Base-by-base conservation (phyloP, 1,139 yeast genomes). In the Candida sanyaensis region DNA sequence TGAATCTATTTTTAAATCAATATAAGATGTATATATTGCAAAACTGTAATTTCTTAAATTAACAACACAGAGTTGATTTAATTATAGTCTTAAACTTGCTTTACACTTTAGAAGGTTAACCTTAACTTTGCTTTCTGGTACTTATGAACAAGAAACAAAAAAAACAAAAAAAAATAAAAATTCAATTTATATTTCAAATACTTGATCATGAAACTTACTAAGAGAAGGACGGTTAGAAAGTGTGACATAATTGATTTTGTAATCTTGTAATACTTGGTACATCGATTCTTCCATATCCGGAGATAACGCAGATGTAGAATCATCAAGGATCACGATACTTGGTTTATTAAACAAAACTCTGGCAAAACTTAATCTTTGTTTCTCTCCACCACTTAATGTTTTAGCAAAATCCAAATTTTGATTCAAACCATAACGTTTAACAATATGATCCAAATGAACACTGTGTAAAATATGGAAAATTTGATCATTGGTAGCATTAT, bases 331-430 rank as follows among this genome's bases (percentile, higher is more conserved):
- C 2, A 92, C 93, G 66, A 88, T 88, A 62, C 80, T 79, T 40
- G 97, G 97, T 47, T 79, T 78, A 65, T 88, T 88, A 70, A 87
- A 90, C 57, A 92, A 73, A 6, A 92, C 81, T 58, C 97, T 77
- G 0, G 97, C 97, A 73, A 92, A 88, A 68, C 91, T 85, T 63
- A 91, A 80, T 60, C 97, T 81, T 71, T 92, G 98, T 69, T 90
- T 87, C 64, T 92, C 98, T 47, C 98, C 98, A 13, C 98, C 98
- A 66, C 96, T 86, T 57, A 92, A 79, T 57, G 86, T 91, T 55
- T 86, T 86, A 47, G 69, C 70, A 33, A 80, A 81, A 50, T 81
- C 81, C 72, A 81, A 80, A 56, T 71, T 75, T 6, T 88, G 87
- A 17, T 37, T 37, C 31, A 37, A 37, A 13, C 41, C 41, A 27